phyloP scores from a whole-genome alignment of 2,329 filamentous ascomycete species.

The Paramyrothecium sp. region DNA sequence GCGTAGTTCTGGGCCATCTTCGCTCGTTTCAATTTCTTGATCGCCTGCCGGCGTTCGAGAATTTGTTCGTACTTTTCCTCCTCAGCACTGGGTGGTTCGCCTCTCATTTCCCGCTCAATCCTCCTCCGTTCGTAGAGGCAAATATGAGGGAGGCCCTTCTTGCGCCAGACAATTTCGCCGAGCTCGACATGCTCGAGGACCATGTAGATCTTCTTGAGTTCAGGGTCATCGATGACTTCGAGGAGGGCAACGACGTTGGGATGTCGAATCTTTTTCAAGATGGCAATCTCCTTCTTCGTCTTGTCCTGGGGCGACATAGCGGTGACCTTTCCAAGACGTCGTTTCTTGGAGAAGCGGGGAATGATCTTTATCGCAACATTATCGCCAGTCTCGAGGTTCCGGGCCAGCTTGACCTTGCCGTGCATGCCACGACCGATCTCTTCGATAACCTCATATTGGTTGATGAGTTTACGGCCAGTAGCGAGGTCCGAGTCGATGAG shows the following conservation, averaged over 20 bases:
- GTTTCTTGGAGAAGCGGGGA: slow-evolving; percentile 88
- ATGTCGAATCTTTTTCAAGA: slow-evolving; percentile 96
- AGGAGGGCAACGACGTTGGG: slow-evolving; percentile 94
- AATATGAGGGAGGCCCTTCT: slow-evolving; percentile 80
- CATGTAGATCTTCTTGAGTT: slow-evolving; percentile 97
- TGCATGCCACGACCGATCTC: slow-evolving; percentile 95
- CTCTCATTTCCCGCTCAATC: slow-evolving; percentile 69
- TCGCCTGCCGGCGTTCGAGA: slow-evolving; percentile 55
- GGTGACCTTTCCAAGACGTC: slow-evolving; percentile 81
- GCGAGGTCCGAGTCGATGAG: slow-evolving; percentile 85
- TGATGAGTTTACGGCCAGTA: slow-evolving; percentile 93
- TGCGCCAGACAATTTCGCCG: slow-evolving; percentile 92
- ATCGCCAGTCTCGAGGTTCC: slow-evolving; percentile 71
- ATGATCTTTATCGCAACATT: slow-evolving; percentile 99
- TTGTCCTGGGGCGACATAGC: slow-evolving; percentile 68
- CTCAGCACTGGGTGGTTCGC: slow-evolving; percentile 56
- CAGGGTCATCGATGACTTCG: slow-evolving; percentile 96
- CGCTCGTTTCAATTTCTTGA: slow-evolving; percentile 58
- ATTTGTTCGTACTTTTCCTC: slow-evolving; percentile 60
- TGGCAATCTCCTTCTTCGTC: slow-evolving; percentile 94
- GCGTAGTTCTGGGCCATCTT: slow-evolving; percentile 48
- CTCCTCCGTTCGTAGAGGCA: slow-evolving; percentile 79
- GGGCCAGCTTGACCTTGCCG: slow-evolving; percentile 94
- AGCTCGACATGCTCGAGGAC: slow-evolving; percentile 93
- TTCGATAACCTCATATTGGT: slow-evolving; percentile 95